A percentile compares a stretch with the other conserved stretches of the same genome.
These are phyloP conservation scores for Chaetomium sp. DNA, from an alignment of 2,329 filamentous ascomycete genomes.

Conservation along the genomic window DNA sequence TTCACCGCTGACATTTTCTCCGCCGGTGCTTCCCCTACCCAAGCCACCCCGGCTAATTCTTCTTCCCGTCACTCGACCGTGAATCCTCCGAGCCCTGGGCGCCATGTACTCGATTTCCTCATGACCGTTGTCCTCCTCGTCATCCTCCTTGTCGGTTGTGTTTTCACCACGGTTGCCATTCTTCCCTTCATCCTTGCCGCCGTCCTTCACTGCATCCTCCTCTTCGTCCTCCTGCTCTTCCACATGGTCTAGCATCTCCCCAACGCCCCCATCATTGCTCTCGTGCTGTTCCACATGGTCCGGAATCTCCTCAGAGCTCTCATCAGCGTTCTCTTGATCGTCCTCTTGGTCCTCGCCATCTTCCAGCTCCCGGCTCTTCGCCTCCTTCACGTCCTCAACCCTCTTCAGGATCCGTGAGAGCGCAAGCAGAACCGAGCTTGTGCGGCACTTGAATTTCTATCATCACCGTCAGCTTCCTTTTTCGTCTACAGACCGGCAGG, in stretches of 20 bases:
- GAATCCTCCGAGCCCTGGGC: neutral
- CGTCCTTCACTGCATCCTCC: neutral
- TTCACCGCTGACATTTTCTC: no score
- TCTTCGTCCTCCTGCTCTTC: neutral
- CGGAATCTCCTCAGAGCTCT: neutral
- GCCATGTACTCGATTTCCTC: neutral
- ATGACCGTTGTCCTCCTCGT: neutral
- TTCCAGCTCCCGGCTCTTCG: neutral
- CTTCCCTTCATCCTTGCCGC: neutral
- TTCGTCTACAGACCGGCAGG: neutral
- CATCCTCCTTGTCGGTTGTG: neutral
- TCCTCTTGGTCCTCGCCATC: neutral
- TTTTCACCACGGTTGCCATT: no score
- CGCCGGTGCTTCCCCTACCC: no score
- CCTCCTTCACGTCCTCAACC: neutral
- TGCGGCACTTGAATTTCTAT: neutral
- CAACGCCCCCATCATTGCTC: no score
- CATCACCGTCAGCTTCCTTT: neutral
- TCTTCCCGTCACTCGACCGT: neutral
- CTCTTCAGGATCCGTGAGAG: constrained; percentile 5
- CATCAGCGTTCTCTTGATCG: neutral
- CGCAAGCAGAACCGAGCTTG: constrained; percentile 8
- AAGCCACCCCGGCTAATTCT: neutral
- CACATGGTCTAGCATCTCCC: neutral
- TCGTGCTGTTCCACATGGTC: neutral